phyloP scores from a whole-genome alignment of 1,284 basidiomycete genomes.

The Cutaneotrichosporon sp. region DNA sequence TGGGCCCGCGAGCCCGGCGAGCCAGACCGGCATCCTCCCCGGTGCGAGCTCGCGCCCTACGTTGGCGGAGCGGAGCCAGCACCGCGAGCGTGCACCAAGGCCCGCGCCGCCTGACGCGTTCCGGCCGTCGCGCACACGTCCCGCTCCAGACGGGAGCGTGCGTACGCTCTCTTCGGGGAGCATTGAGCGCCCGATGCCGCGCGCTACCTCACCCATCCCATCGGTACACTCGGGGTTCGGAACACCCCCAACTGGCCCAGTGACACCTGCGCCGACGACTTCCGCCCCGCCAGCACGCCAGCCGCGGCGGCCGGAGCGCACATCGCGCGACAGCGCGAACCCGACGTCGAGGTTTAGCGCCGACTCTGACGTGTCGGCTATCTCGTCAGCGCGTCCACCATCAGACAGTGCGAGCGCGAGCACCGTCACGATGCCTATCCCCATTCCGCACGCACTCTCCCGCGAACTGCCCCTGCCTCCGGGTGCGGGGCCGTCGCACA shows the following conservation, averaged over 20 bases:
- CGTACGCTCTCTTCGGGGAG: neutral
- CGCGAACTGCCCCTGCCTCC: neutral
- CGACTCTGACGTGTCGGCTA: constrained; percentile 39
- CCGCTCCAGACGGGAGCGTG: neutral
- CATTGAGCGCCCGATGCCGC: neutral
- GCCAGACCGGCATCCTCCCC: constrained; percentile 19
- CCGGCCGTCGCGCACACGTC: constrained; percentile 39
- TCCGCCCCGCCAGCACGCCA: neutral
- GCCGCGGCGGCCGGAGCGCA: neutral
- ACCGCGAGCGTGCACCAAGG: constrained; percentile 15
- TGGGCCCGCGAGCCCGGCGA: constrained; percentile 23
- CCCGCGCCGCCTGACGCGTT: constrained; percentile 53
- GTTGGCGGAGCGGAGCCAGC: constrained; percentile 34
- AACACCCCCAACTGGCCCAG: constrained; percentile 34
- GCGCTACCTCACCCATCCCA: constrained; percentile 1
- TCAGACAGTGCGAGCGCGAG: constrained; percentile 5
- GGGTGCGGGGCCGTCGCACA: neutral
- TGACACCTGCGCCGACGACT: constrained; percentile 28
- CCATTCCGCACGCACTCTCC: neutral
- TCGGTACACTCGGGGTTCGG: neutral
- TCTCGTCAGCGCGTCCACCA: constrained; percentile 4
- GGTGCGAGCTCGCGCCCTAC: constrained; percentile 18
- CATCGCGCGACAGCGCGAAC: constrained; percentile 9
- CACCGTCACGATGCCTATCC: constrained; percentile 1
- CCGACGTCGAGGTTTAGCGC: constrained; percentile 42